Conservation (phyloP, 208 protist genomes). For the Angomonas ambiguus region DNA sequence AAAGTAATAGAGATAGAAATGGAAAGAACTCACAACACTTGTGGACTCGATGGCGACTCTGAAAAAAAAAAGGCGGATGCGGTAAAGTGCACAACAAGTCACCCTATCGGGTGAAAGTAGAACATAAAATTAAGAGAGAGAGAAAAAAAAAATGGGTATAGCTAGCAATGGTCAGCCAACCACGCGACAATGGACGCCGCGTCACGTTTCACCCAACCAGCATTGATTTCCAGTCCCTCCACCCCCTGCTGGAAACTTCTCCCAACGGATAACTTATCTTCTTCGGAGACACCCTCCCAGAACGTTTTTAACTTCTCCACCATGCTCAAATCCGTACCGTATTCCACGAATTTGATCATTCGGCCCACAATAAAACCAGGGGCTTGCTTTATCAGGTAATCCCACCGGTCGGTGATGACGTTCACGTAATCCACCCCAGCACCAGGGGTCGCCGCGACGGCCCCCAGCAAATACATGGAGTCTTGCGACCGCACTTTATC, state of each 20-base stretch:
- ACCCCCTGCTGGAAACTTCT: slow-evolving; percentile 52
- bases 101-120: neutral
- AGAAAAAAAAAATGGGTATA: neutral
- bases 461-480: slow-evolving; percentile 38
- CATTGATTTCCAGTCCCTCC: slow-evolving; percentile 46
- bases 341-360: slow-evolving; percentile 44
- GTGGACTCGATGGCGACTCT: neutral
- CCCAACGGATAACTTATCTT: slow-evolving; percentile 31
- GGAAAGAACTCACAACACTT: too few species aligned
- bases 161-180: neutral
- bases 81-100: neutral
- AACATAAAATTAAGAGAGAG: neutral
- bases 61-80: neutral
- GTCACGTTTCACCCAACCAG: slow-evolving; percentile 31
- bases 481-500: slow-evolving; percentile 64
- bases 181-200: slow-evolving; percentile 16
- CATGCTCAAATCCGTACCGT: slow-evolving; percentile 28
- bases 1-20: neutral
- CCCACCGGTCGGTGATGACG: slow-evolving; percentile 42
- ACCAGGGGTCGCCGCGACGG: slow-evolving; percentile 28
- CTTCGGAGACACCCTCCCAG: slow-evolving; percentile 29
- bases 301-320: slow-evolving; percentile 44
- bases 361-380: slow-evolving; percentile 45
- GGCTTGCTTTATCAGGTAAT: slow-evolving; percentile 30
- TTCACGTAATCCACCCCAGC: slow-evolving; percentile 23